Evolutionary conservation across 495 filamentous ascomycete genomes (phyloP), one percentile per base, ranked within the genome.

Genomic region (Mytilinidion resinicola): DNA sequence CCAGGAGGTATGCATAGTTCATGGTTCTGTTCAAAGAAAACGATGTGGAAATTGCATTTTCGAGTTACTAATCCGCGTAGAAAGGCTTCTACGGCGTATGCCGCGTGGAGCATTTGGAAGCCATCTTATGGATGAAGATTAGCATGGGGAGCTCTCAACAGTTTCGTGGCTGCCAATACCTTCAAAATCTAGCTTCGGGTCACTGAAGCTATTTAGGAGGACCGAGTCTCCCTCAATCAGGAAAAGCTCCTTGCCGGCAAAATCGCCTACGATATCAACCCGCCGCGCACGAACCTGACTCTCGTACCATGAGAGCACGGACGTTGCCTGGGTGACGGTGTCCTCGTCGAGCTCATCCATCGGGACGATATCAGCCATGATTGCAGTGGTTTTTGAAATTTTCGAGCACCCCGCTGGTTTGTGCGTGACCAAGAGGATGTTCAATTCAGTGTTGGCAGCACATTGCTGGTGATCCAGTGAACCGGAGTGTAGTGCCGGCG

Each of bases 211-310:
- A 38, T 84, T 67, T 11, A 82, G 71, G 1, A 91, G 70, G 9
- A 91, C 71, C 0, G 86, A 85, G 55, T 91, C 87, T 1, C 87
- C 87, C 59, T 91, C 84, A 39, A 91, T 75, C 9, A 88, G 67
- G 70, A 90, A 90, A 0, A 83, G 74, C 57, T 88, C 87, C 47
- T 79, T 76, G 14, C 88, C 88, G 9, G 84, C 84, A 70, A 87
- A 90, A 64, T 91, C 88, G 2, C 88, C 85, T 3, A 87, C 77
- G 1, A 88, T 73, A 65, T 88, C 84, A 35, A 87, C 69, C 17
- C 65, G 60, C 6, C 72, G 62, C 9, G 67, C 60, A 30, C 25
- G 25, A 15, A 53, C 54, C 9, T 72, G 54, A 17, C 41, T 64
- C 12, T 54, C 53, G 56, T 75, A 75, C 59, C 64, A 61, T 38